Conservation (phyloP, 805 yeast genomes). For the Nakazawaea wickerhamii region DNA sequence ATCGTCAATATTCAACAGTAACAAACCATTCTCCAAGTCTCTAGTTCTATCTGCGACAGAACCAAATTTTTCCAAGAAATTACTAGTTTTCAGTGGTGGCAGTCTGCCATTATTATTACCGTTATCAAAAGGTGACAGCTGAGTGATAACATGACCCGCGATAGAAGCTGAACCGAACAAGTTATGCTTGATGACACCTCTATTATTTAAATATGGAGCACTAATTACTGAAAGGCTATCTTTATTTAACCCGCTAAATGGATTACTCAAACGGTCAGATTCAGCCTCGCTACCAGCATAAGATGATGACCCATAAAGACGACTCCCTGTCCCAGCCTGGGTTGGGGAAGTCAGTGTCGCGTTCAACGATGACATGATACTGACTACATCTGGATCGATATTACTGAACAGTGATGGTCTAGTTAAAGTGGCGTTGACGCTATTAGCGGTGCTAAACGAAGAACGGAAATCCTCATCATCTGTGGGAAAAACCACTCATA, state of each 20-base stretch:
- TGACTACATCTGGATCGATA: constrained; percentile 24
- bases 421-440: constrained; percentile 1
- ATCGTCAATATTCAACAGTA: constrained; percentile 14
- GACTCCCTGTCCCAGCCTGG: constrained; percentile 16
- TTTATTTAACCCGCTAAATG: constrained; percentile 39
- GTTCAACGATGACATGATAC: constrained; percentile 27
- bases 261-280: constrained; percentile 25
- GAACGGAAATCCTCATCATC: constrained; percentile 12
- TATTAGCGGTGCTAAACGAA: constrained; percentile 4
- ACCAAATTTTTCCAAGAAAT: constrained; percentile 58
- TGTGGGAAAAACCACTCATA: background rate
- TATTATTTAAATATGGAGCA: constrained; percentile 31
- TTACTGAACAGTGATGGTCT: constrained; percentile 1
- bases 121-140: constrained; percentile 28
- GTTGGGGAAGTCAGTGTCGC: constrained; percentile 14
- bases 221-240: constrained; percentile 43
- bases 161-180: constrained; percentile 57
- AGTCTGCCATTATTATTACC: constrained; percentile 31
- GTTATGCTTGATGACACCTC: constrained; percentile 28
- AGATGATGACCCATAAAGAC: constrained; percentile 13
- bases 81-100: constrained; percentile 23
- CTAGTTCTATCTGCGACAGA: constrained; percentile 66
- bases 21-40: constrained; percentile 51
- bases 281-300: constrained; percentile 35
- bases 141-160: constrained; percentile 46